Evolutionary conservation across 164 flowering plant species (phyloP).

Genomic region (Hamamelis virginiana): DNA sequence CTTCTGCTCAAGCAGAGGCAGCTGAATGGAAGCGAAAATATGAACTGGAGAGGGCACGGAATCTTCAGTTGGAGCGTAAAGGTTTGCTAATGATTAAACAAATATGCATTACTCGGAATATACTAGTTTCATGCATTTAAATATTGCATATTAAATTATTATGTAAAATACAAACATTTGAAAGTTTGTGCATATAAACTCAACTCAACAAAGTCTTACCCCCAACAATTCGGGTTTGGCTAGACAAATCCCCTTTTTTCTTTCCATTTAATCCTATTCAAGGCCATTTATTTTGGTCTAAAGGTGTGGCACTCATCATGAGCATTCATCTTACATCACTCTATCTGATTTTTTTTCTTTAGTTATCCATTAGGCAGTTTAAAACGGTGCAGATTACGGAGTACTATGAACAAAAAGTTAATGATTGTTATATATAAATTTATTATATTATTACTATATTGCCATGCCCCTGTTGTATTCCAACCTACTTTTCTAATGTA

Average conservation of each 20-base stretch:
- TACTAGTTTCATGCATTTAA: not conserved
- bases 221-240: not conserved
- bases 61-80: constrained; percentile 51
- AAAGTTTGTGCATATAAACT: not conserved
- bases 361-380: too few relatives aligned
- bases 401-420: too few relatives aligned
- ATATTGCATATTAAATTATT: not conserved
- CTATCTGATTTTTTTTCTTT: too few relatives aligned
- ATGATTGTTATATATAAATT: too few relatives aligned
- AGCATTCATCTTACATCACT: too few relatives aligned
- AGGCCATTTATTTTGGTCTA: not conserved
- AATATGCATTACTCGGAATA: not conserved
- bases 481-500: too few relatives aligned
- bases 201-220: not conserved
- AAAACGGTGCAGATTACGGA: too few relatives aligned
- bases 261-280: not conserved
- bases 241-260: not conserved
- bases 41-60: constrained; percentile 72
- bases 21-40: constrained; percentile 98
- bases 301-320: too few relatives aligned
- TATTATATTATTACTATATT: too few relatives aligned
- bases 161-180: not conserved
- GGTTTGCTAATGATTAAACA: constrained; percentile 38
- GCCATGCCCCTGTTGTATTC: too few relatives aligned
- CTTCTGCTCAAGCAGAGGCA: constrained; percentile 97